Percentiles rank a stretch among this genome's conserved stretches.
phyloP scores from a whole-genome alignment of 768 basidiomycete species.

The Floccularia luteovirens region DNA sequence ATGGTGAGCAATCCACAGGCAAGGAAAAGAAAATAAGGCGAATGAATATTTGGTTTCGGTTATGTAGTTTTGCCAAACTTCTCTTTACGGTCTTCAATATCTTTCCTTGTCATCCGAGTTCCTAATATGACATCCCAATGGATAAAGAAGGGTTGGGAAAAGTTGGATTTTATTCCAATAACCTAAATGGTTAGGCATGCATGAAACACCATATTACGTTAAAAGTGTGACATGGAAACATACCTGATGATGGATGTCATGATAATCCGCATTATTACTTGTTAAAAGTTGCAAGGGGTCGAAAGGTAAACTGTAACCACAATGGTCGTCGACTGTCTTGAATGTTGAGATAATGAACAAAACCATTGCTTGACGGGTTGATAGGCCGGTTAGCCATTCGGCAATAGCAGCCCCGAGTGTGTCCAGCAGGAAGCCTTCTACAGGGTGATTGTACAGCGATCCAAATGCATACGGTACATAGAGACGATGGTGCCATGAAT shows the following conservation, averaged over 20 bases:
- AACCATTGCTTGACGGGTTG: slow-evolving; percentile 74
- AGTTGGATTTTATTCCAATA: slow-evolving; percentile 93
- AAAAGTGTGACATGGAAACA: slow-evolving; percentile 10
- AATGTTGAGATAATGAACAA: slow-evolving; percentile 79
- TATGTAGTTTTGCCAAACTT: slow-evolving; percentile 24
- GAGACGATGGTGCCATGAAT: slow-evolving; percentile 91
- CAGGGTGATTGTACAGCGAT: slow-evolving; percentile 93
- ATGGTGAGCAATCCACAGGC: no score
- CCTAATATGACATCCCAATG: slow-evolving; percentile 88
- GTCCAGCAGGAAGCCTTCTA: slow-evolving; percentile 92
- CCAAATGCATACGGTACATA: slow-evolving; percentile 98
- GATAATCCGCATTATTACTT: slow-evolving; percentile 91
- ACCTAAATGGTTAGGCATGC: slow-evolving; percentile 23
- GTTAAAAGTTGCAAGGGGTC: slow-evolving; percentile 87
- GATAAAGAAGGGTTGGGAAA: slow-evolving; percentile 91
- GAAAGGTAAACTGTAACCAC: slow-evolving; percentile 83
- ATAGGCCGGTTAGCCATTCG: slow-evolving; percentile 60
- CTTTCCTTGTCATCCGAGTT: slow-evolving; percentile 72
- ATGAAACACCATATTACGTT: background rate
- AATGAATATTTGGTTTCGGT: slow-evolving; percentile 4
- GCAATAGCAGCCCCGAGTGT: slow-evolving; percentile 74
- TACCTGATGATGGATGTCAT: slow-evolving; percentile 97
- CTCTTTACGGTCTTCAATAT: slow-evolving; percentile 46
- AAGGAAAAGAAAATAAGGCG: no score
- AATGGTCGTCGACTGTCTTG: slow-evolving; percentile 96